Evolutionary conservation across 768 basidiomycete species (phyloP).

Genomic region (Agrocybe praecox): DNA sequence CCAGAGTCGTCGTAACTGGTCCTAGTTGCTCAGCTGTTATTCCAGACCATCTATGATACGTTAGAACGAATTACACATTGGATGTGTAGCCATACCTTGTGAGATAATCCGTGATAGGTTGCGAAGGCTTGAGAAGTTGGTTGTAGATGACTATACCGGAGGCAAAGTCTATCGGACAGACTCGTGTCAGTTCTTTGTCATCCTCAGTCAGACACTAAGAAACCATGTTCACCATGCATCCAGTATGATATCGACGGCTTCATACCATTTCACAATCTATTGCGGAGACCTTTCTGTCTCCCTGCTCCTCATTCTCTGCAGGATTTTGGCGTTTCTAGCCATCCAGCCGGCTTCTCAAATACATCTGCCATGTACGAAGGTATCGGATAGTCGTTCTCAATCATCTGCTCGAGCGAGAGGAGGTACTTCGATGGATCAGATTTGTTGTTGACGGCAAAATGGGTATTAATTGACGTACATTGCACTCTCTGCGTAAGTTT

Average conservation of each 20-base stretch:
- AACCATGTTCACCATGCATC: slow-evolving; percentile 1
- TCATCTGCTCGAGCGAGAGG: too few species aligned
- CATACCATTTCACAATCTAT: slow-evolving; percentile 98
- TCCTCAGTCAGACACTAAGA: slow-evolving; percentile 84
- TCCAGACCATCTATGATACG: too few species aligned
- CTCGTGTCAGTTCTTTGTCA: slow-evolving; percentile 86
- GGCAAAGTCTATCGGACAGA: slow-evolving; percentile 80
- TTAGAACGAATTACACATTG: too few species aligned
- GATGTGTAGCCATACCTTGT: slow-evolving; percentile 78
- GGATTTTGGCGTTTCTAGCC: slow-evolving; percentile 79
- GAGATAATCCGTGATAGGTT: slow-evolving; percentile 87
- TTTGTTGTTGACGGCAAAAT: too few species aligned
- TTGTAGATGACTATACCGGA: slow-evolving; percentile 81
- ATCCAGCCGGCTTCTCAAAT: slow-evolving; percentile 65
- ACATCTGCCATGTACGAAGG: slow-evolving; percentile 83
- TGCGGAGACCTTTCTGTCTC: slow-evolving; percentile 66
- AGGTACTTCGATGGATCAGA: too few species aligned
- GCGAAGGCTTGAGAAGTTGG: slow-evolving; percentile 84
- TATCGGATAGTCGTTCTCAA: slow-evolving; percentile 91
- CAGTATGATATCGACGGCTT: background rate
- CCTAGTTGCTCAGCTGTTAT: too few species aligned
- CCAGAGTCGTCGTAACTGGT: too few species aligned
- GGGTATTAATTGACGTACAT: too few species aligned
- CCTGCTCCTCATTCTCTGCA: slow-evolving; percentile 26
- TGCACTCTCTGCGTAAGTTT: too few species aligned